Evolutionary conservation across 108 stramenopile genomes (phyloP).

Genomic region (Poteriospumella lacustris): DNA sequence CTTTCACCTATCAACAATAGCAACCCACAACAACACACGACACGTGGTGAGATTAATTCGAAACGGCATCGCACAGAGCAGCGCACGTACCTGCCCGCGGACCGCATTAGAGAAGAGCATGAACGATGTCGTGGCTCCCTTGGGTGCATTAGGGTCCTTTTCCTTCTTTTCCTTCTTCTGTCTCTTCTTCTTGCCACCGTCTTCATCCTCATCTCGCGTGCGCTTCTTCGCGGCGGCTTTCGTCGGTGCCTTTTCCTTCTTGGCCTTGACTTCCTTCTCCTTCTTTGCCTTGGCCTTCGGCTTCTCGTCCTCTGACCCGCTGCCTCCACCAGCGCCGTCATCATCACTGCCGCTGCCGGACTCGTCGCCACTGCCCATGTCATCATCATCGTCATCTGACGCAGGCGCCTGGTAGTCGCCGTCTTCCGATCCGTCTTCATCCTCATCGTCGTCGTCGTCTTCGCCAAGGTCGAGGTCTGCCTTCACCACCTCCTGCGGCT

Average conservation of each 20-base stretch:
- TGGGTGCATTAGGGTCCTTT: not conserved
- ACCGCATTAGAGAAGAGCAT: not conserved
- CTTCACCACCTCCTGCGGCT: not conserved
- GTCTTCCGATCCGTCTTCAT: conserved; percentile 46
- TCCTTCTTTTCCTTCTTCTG: not conserved
- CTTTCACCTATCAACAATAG: conserved; percentile 52
- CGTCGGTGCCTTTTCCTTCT: too few species aligned
- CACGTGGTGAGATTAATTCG: not conserved
- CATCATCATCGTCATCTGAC: not conserved
- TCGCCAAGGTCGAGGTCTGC: not conserved
- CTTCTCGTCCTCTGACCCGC: conserved; percentile 36
- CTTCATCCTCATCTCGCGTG: not conserved
- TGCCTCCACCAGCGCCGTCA: conserved; percentile 27
- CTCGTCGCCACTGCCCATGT: not conserved
- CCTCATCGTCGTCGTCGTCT: conserved; percentile 35
- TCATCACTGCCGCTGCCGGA: not conserved
- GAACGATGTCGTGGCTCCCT: not conserved
- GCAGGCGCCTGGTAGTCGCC: conserved; percentile 39
- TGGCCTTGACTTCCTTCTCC: too few species aligned
- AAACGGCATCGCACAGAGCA: too few species aligned
- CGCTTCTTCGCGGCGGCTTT: not conserved
- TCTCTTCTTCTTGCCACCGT: not conserved
- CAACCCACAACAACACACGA: not conserved
- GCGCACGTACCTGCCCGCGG: not conserved
- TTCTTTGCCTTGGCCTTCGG: too few species aligned